These are phyloP conservation scores for Didymella pinodella DNA, from an alignment of 2,329 filamentous ascomycete genomes.

Conservation along the genomic window DNA sequence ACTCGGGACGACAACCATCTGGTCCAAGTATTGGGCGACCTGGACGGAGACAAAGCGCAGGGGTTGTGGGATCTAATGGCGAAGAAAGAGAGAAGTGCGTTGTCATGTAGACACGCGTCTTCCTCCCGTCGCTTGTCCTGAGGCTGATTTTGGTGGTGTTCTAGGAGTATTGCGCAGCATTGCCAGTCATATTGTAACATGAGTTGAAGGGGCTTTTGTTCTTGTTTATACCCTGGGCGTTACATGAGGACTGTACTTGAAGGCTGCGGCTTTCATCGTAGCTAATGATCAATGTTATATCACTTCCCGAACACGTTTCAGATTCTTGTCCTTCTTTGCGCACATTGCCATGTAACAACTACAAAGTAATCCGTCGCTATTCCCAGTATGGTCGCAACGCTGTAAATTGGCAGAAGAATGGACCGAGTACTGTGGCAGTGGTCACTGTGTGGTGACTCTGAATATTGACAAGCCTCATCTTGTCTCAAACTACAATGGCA, in stretches of 20 bases:
- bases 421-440: too few relatives aligned
- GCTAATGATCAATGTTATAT: background rate
- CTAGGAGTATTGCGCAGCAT: constrained; percentile 3
- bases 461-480: too few relatives aligned
- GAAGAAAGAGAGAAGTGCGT: constrained; percentile 46
- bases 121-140: background rate
- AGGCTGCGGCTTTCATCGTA: background rate
- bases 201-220: constrained; percentile 4
- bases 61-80: constrained; percentile 27
- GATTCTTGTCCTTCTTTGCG: background rate
- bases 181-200: constrained; percentile 7
- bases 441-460: too few relatives aligned
- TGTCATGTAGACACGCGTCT: constrained; percentile 39
- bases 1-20: constrained; percentile 25
- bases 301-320: background rate
- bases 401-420: background rate
- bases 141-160: background rate
- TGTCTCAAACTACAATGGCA: constrained; percentile 21
- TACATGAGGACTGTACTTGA: background rate
- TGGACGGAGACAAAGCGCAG: constrained; percentile 38
- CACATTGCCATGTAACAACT: background rate
- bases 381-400: background rate
- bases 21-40: constrained; percentile 24
- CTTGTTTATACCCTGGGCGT: constrained; percentile 14
- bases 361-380: too few relatives aligned